phyloP scores from a whole-genome alignment of 202 grass and related monocot genomes.

The Panicum virgatum region DNA sequence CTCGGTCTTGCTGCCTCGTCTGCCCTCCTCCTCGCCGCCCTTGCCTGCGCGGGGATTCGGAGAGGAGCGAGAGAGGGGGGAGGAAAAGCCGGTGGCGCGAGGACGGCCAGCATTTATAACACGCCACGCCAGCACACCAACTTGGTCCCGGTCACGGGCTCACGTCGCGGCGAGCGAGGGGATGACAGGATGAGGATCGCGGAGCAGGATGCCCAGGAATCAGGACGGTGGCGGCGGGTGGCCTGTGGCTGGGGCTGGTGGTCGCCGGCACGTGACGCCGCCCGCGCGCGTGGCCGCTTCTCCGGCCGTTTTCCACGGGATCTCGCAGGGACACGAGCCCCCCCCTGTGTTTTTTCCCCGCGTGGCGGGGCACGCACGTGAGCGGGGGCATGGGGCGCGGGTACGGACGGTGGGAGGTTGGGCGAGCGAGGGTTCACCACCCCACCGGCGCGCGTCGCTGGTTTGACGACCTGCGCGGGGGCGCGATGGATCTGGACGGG shows the following conservation, averaged over 20 bases:
- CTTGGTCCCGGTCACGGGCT: background rate
- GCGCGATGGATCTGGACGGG: background rate
- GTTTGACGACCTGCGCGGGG: background rate
- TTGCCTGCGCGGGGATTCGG: background rate
- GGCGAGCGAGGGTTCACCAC: background rate
- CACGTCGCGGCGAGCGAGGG: background rate
- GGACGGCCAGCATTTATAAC: slow-evolving; percentile 6
- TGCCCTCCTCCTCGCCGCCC: background rate
- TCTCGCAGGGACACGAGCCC: background rate
- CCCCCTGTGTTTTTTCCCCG: background rate
- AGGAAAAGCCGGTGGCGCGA: background rate
- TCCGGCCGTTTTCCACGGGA: background rate
- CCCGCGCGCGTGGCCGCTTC: background rate
- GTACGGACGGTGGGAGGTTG: background rate
- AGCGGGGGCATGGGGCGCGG: background rate
- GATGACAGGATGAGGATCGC: background rate
- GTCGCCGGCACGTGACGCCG: slow-evolving; percentile 9
- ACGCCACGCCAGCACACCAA: background rate
- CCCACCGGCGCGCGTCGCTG: background rate
- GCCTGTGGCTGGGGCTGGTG: background rate
- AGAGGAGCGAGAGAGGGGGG: background rate
- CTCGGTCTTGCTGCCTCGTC: background rate
- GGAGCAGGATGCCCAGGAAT: background rate
- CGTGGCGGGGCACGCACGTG: background rate
- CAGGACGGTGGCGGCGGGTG: background rate